Percentiles rank a stretch among this genome's conserved stretches.
phyloP scores from a whole-genome alignment of 345 rosid species.

The Populus ilicifolia region DNA sequence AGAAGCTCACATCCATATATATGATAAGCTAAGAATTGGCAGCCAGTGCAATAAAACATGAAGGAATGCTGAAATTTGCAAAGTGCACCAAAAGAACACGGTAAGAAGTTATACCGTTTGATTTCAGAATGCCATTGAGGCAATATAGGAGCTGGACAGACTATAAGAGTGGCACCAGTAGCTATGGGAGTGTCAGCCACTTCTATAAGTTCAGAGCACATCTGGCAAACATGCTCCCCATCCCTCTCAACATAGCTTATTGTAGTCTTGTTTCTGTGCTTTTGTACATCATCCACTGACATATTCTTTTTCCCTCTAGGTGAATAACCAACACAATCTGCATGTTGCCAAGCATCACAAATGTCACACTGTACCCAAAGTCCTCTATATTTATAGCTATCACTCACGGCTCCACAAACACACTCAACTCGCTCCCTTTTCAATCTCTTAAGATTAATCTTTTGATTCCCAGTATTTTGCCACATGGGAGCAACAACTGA shows the following conservation, averaged over 20 bases:
- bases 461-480: conserved; percentile 32
- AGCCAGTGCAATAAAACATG: background rate
- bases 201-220: conserved; percentile 72
- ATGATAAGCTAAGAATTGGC: too few species aligned
- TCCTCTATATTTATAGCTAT: conserved; percentile 70
- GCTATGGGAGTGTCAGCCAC: conserved; percentile 73
- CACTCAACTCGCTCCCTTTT: conserved; percentile 93
- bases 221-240: conserved; percentile 68
- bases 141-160: conserved; percentile 94
- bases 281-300: conserved; percentile 31
- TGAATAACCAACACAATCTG: conserved; percentile 93
- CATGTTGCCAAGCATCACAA: conserved; percentile 99
- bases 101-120: conserved; percentile 50
- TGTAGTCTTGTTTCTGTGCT: conserved; percentile 49
- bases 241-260: conserved; percentile 53
- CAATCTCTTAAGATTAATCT: conserved; percentile 49
- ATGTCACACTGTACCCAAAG: conserved; percentile 94
- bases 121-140: conserved; percentile 94
- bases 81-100: conserved; percentile 4
- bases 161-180: conserved; percentile 87
- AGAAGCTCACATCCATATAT: too few species aligned
- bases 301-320: conserved; percentile 54
- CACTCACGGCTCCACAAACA: conserved; percentile 91
- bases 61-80: conserved; percentile 11
- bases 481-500: conserved; percentile 17